phyloP scores from a whole-genome alignment of 345 rosid genomes.

The Bruguiera sexangula region DNA sequence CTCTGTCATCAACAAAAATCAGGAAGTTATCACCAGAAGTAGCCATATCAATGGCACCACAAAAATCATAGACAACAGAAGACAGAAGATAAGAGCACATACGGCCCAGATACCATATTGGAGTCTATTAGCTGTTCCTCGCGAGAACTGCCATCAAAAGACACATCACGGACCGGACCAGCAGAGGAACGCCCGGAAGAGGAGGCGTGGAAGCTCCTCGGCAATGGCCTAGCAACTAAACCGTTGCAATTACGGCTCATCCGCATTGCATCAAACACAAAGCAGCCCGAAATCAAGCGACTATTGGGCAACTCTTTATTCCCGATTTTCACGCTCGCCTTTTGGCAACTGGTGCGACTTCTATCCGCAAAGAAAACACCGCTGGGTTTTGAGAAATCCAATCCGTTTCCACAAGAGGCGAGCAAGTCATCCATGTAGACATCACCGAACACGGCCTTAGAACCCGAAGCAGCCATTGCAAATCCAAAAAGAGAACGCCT shows the following conservation, averaged over 20 bases:
- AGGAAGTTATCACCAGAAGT: conserved; percentile 20
- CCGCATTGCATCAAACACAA: conserved; percentile 28
- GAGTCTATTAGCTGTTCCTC: conserved; percentile 44
- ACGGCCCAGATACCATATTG: conserved; percentile 43
- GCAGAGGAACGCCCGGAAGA: conserved; percentile 38
- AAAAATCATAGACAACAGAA: not conserved
- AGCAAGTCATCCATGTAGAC: conserved; percentile 57
- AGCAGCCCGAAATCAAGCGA: conserved; percentile 44
- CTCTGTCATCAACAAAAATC: conserved; percentile 17
- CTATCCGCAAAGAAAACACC: conserved; percentile 50
- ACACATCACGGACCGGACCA: conserved; percentile 59
- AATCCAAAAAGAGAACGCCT: conserved; percentile 22
- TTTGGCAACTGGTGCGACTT: conserved; percentile 36
- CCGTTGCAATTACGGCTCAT: conserved; percentile 20
- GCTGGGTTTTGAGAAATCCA: conserved; percentile 50
- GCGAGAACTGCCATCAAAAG: conserved; percentile 47
- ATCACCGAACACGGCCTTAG: conserved; percentile 65
- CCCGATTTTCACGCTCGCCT: conserved; percentile 47
- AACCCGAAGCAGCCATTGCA: conserved; percentile 68
- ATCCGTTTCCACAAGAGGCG: conserved; percentile 47
- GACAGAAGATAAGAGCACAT: conserved; percentile 31
- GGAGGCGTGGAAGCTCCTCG: conserved; percentile 40
- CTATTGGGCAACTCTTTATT: conserved; percentile 32
- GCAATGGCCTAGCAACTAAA: conserved; percentile 28
- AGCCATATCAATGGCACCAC: not conserved